phyloP scores from a whole-genome alignment of 306 rosid genomes.

The Acacia crassicarpa region DNA sequence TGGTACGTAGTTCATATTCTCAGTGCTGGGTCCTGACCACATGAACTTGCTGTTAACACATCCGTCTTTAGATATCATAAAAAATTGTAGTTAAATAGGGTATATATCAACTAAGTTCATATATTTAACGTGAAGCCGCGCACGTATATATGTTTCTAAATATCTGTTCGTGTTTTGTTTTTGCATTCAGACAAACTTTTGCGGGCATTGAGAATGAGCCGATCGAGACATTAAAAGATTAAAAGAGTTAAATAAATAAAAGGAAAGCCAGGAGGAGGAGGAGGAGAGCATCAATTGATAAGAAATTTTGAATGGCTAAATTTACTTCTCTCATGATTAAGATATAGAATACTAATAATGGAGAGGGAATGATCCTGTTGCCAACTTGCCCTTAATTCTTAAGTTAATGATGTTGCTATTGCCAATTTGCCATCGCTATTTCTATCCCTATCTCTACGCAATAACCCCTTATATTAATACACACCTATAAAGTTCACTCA shows the following conservation, averaged over 20 bases:
- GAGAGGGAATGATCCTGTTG: not conserved
- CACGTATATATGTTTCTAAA: not conserved
- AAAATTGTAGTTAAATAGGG: not conserved
- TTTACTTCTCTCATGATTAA: not conserved
- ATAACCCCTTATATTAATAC: not conserved
- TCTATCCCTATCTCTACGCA: not conserved
- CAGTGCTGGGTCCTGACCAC: not conserved
- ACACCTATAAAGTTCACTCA: not conserved
- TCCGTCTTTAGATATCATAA: not conserved
- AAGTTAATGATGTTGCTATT: slow-evolving; percentile 29
- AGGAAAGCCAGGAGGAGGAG: not conserved
- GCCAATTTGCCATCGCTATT: slow-evolving; percentile 27
- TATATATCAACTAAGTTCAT: no score
- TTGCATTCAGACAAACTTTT: not conserved
- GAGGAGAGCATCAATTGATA: not conserved
- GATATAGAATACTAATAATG: not conserved
- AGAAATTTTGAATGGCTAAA: no score
- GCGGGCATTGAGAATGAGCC: not conserved
- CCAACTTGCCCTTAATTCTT: not conserved
- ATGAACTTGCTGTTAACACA: not conserved
- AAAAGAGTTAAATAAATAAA: no score
- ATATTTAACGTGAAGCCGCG: not conserved
- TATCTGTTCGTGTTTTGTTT: not conserved
- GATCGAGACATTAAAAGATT: not conserved
- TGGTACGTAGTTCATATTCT: not conserved